Conservation (phyloP, 345 rosid species). For the Linum lewisii region DNA sequence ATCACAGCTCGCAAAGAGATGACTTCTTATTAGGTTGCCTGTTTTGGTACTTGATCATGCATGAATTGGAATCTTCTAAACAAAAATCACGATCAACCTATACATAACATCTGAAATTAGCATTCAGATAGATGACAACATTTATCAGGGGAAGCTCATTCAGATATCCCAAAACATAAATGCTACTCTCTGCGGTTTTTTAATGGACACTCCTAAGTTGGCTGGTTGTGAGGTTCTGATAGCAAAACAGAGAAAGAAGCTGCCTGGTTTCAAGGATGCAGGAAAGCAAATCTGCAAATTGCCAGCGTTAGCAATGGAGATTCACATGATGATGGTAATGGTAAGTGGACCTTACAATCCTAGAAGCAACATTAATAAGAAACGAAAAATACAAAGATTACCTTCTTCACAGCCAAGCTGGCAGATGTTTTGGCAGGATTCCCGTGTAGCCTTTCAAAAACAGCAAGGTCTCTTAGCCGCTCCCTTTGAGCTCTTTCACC, state of each 20-base stretch:
- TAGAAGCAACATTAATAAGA: neutral
- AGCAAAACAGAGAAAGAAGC: neutral
- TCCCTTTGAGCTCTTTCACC: conserved; percentile 67
- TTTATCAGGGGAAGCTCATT: neutral
- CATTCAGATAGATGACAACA: neutral
- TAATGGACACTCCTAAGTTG: no score
- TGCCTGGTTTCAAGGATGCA: neutral
- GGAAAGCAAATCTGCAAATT: neutral
- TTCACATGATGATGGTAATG: neutral
- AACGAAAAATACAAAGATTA: conserved; percentile 7
- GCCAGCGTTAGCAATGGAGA: neutral
- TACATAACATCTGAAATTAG: neutral
- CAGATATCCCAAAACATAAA: neutral
- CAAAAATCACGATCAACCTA: neutral
- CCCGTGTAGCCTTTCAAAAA: conserved; percentile 78
- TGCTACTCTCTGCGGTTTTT: neutral
- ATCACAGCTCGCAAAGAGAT: neutral
- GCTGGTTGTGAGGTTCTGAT: neutral
- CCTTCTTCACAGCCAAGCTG: conserved; percentile 81
- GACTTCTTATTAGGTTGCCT: no score
- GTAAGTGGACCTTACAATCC: neutral
- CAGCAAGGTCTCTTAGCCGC: conserved; percentile 60
- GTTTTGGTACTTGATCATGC: neutral
- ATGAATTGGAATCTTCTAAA: neutral
- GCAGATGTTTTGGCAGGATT: conserved; percentile 60